Percentiles rank a stretch among this genome's conserved stretches.
Conservation (phyloP, 164 flowering plant genomes). For the Cinnamomum chago region DNA sequence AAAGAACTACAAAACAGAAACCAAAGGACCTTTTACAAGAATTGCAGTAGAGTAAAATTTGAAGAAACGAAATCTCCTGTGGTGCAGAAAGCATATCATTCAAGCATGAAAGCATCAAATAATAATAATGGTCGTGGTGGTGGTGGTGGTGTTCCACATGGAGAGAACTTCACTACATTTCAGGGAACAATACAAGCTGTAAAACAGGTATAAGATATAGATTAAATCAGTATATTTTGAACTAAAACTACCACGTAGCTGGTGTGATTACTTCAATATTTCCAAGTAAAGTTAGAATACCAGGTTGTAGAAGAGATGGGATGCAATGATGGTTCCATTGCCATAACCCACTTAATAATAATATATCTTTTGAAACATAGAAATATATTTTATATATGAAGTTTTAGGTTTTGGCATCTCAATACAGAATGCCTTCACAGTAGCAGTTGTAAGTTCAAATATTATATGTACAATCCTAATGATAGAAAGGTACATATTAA, state of each 20-base stretch:
- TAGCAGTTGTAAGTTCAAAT: too few relatives aligned
- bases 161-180: not conserved
- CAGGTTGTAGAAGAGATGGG: not conserved
- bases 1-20: constrained; percentile 59
- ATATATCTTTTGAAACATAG: not conserved
- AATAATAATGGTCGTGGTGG: not conserved
- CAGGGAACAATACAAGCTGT: not conserved
- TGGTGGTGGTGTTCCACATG: not conserved
- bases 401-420: too few relatives aligned
- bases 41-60: not conserved
- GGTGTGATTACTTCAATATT: too few relatives aligned
- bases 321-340: not conserved
- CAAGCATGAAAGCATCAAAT: not conserved
- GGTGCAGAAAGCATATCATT: not conserved
- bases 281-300: not conserved
- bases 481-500: not conserved
- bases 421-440: not conserved
- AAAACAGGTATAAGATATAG: not conserved
- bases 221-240: not conserved
- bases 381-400: not conserved
- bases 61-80: not conserved
- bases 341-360: not conserved
- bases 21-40: not conserved
- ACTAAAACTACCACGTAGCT: not conserved
- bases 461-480: not conserved